Conservation (phyloP, 163 green algal species). For the Volvox carteri region DNA sequence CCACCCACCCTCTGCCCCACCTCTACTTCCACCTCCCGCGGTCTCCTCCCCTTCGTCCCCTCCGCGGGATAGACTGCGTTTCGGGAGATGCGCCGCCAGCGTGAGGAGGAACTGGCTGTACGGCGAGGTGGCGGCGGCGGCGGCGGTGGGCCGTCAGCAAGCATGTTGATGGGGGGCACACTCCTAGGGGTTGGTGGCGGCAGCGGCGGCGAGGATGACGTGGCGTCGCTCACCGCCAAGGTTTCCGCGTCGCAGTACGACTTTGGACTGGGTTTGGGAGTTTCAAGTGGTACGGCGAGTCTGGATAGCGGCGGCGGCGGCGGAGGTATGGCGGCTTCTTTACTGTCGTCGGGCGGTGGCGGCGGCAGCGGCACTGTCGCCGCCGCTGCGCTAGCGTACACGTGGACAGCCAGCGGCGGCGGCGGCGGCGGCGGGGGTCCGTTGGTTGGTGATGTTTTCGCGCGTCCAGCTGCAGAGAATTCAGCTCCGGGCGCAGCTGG, state of each 20-base stretch:
- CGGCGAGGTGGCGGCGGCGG: neutral
- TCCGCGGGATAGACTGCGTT: too few relatives aligned
- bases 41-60: too few relatives aligned
- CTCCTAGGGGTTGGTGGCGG: slow-evolving; percentile 9
- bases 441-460: neutral
- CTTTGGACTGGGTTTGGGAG: slow-evolving; percentile 12
- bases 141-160: slow-evolving; percentile 19
- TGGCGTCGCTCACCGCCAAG: slow-evolving; percentile 23
- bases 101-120: neutral
- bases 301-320: neutral
- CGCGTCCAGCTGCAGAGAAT: too few relatives aligned
- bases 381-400: slow-evolving; percentile 28
- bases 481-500: neutral
- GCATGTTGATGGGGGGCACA: slow-evolving; percentile 12
- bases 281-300: neutral
- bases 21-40: too few relatives aligned
- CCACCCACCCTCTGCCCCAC: too few relatives aligned
- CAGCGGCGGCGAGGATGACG: neutral
- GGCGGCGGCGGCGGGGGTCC: neutral
- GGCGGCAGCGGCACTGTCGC: slow-evolving; percentile 13
- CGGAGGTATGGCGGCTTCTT: too few relatives aligned
- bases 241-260: slow-evolving; percentile 47
- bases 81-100: neutral
- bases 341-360: too few relatives aligned
- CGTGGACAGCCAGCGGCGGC: neutral